Percentiles rank a stretch among this genome's conserved stretches.
Conservation (phyloP, 768 basidiomycete species). For the Tricholoma sp. region DNA sequence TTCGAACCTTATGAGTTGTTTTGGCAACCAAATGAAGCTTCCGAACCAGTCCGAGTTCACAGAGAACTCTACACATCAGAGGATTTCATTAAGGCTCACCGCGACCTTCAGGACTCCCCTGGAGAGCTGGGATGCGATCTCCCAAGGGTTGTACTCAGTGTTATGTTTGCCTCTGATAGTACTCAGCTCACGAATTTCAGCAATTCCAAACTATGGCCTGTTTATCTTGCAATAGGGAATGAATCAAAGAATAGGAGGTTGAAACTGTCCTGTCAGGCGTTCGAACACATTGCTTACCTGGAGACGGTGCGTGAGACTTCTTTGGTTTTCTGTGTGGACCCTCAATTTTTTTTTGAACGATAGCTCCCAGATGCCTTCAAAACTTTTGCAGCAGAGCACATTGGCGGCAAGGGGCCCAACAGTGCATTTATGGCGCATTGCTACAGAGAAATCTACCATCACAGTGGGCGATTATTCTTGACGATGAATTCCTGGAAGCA, state of each 20-base stretch:
- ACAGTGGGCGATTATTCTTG: conserved; percentile 18
- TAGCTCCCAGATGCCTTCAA: no score
- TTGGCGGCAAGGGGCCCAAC: neutral
- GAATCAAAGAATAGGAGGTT: neutral
- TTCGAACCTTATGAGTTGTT: no score
- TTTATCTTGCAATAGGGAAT: neutral
- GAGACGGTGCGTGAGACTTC: neutral
- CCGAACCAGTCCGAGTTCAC: conserved; percentile 5
- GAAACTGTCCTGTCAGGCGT: conserved; percentile 14
- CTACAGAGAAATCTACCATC: conserved; percentile 16
- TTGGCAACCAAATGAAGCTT: no score
- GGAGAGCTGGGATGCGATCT: neutral
- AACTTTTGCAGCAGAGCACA: no score
- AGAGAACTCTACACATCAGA: conserved; percentile 16
- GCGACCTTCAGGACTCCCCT: conserved; percentile 1
- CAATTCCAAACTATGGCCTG: conserved; percentile 26
- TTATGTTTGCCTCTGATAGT: conserved; percentile 26
- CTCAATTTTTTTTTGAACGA: no score
- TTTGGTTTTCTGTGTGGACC: no score
- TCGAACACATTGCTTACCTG: conserved; percentile 25
- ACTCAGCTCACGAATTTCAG: conserved; percentile 26
- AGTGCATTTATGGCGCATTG: neutral
- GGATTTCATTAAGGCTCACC: conserved; percentile 11
- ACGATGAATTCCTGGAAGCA: no score
- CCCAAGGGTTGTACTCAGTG: conserved; percentile 8